These are phyloP conservation scores for Venturia pyrina DNA, from an alignment of 2,329 filamentous ascomycete species.

Conservation along the genomic window DNA sequence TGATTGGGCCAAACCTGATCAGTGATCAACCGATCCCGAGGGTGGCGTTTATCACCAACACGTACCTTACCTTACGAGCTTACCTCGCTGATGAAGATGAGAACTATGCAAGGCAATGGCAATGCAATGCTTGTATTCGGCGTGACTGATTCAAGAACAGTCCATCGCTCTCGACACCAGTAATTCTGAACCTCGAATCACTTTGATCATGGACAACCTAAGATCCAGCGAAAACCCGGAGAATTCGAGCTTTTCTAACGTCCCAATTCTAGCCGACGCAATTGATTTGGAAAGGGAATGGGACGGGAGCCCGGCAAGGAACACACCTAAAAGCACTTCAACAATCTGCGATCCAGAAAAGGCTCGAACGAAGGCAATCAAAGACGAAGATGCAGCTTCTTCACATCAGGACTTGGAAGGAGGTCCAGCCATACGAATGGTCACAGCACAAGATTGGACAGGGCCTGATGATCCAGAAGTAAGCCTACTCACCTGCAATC, in stretches of 20 bases:
- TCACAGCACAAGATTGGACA: constrained; percentile 13
- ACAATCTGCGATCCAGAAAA: neutral
- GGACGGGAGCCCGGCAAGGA: neutral
- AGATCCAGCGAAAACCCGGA: neutral
- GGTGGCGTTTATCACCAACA: neutral
- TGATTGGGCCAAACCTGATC: neutral
- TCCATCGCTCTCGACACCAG: too few relatives aligned
- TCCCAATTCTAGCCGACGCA: neutral
- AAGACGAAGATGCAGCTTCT: neutral
- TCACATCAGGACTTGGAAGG: neutral
- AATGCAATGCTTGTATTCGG: neutral
- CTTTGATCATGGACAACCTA: neutral
- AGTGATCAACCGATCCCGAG: neutral
- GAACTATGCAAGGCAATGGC: neutral
- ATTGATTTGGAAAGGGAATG: neutral
- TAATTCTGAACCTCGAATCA: neutral
- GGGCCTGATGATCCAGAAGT: constrained; percentile 12
- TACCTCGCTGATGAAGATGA: neutral
- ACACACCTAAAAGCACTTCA: neutral
- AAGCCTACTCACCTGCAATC: neutral
- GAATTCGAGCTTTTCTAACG: neutral
- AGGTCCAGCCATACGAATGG: neutral
- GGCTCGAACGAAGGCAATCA: neutral
- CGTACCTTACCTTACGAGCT: too few relatives aligned
- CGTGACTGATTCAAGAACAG: neutral